Evolutionary conservation across 192 early-diverging fungal genomes (phyloP).

Genomic region (Ambispora gerdemannii): DNA sequence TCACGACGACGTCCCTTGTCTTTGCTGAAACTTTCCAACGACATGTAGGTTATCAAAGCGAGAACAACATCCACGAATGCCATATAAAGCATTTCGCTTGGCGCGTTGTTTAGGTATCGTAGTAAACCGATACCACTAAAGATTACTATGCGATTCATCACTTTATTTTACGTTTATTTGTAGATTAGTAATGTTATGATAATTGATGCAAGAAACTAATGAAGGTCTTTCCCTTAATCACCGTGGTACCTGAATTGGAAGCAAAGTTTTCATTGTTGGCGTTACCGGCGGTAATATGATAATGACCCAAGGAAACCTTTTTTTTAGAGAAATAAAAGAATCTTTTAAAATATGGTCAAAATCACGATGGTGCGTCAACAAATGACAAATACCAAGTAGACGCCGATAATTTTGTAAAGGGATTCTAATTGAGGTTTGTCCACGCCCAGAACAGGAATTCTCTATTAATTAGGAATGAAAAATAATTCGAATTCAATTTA

Average conservation of each 20-base stretch:
- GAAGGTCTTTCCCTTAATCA: no score
- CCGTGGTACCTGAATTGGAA: not conserved
- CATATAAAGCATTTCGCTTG: not conserved
- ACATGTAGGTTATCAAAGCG: not conserved
- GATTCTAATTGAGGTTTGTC: not conserved
- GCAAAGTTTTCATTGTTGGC: not conserved
- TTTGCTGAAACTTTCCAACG: not conserved
- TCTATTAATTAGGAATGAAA: not conserved
- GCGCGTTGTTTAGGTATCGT: not conserved
- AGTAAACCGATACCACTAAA: not conserved
- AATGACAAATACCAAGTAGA: not conserved
- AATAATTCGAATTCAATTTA: not conserved
- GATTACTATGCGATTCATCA: not conserved
- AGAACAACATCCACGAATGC: not conserved
- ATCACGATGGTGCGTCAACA: not conserved
- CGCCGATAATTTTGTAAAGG: not conserved
- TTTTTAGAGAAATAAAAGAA: not conserved
- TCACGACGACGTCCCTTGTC: not conserved
- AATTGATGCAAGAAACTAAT: not conserved
- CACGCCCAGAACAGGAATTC: not conserved
- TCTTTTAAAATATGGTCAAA: not conserved
- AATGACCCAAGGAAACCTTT: not conserved
- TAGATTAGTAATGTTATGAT: not conserved
- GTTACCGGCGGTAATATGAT: not conserved
- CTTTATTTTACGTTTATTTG: not conserved